A percentile compares a stretch with the other conserved stretches of the same genome.
Conservation (phyloP, 495 filamentous ascomycete genomes). For the Neurospora hispaniola region DNA sequence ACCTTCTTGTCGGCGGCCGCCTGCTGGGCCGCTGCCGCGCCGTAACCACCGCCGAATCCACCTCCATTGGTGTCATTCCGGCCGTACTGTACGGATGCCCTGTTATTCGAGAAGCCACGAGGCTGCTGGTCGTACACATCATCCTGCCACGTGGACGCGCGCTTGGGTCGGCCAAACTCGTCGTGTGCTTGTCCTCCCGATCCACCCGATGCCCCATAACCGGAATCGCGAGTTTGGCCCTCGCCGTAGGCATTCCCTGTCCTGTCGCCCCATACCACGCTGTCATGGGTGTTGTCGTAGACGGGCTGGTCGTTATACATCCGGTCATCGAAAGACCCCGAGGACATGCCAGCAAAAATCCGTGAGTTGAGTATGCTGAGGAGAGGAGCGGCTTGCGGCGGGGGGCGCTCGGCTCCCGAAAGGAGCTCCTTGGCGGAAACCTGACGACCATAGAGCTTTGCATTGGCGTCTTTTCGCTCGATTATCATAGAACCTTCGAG, state of each 20-base stretch:
- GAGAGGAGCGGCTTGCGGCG: conserved; percentile 71
- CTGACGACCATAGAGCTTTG: conserved; percentile 80
- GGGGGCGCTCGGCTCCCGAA: conserved; percentile 63
- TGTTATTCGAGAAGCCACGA: conserved; percentile 16
- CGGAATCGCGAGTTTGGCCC: conserved; percentile 48
- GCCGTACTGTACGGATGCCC: not conserved
- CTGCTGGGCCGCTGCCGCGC: conserved; percentile 24
- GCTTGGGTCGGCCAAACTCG: conserved; percentile 40
- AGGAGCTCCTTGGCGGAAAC: conserved; percentile 77
- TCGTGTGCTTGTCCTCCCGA: conserved; percentile 40
- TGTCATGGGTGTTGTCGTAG: conserved; percentile 80
- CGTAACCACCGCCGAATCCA: conserved; percentile 28
- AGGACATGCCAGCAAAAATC: conserved; percentile 60
- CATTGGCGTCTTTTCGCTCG: conserved; percentile 91
- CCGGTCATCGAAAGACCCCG: conserved; percentile 37
- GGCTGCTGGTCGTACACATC: conserved; percentile 69
- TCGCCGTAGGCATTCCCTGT: conserved; percentile 69
- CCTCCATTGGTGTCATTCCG: conserved; percentile 36
- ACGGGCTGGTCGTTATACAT: conserved; percentile 96
- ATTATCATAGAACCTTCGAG: conserved; percentile 85
- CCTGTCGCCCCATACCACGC: conserved; percentile 85
- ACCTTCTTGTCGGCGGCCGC: conserved; percentile 27
- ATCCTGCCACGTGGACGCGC: conserved; percentile 79
- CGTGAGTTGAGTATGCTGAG: conserved; percentile 75
- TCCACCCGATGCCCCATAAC: conserved; percentile 11